These are phyloP conservation scores for Ustilago curta DNA, from an alignment of 1,284 basidiomycete genomes.

Conservation along the genomic window DNA sequence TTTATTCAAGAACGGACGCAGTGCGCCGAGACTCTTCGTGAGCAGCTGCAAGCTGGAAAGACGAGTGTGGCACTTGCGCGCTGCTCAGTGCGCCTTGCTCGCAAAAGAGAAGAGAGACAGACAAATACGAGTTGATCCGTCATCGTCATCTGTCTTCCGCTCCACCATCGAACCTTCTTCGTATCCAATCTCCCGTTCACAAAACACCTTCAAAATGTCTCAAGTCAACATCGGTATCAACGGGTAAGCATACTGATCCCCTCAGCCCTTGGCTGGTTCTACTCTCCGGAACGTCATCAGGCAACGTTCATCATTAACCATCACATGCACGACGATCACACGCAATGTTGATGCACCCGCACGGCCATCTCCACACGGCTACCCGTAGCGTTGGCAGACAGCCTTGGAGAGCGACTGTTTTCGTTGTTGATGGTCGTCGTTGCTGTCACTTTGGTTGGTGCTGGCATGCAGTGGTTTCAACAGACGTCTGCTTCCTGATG, in stretches of 20 bases:
- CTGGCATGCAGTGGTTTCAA: not conserved
- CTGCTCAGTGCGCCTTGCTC: not conserved
- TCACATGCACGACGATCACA: too few species aligned
- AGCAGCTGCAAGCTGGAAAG: conserved; percentile 1
- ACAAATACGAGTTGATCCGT: conserved; percentile 2
- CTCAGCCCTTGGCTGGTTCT: not conserved
- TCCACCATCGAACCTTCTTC: conserved; percentile 34
- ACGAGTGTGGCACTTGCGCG: not conserved
- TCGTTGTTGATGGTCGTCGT: not conserved
- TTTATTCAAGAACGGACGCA: conserved; percentile 6
- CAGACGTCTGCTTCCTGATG: not conserved
- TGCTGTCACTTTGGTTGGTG: not conserved
- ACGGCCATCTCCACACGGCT: not conserved
- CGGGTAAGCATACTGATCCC: conserved; percentile 53
- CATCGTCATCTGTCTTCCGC: conserved; percentile 17
- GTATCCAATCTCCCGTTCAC: conserved; percentile 19
- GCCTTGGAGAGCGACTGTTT: not conserved
- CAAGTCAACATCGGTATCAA: conserved; percentile 65
- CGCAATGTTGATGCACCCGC: not conserved
- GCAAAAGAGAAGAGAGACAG: not conserved
- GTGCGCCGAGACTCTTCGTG: not conserved
- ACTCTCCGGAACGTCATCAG: not conserved
- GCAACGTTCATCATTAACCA: not conserved
- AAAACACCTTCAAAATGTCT: conserved; percentile 42
- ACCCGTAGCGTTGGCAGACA: not conserved